Evolutionary conservation across 257 asterid species (phyloP).

Genomic region (Scutellaria minor): DNA sequence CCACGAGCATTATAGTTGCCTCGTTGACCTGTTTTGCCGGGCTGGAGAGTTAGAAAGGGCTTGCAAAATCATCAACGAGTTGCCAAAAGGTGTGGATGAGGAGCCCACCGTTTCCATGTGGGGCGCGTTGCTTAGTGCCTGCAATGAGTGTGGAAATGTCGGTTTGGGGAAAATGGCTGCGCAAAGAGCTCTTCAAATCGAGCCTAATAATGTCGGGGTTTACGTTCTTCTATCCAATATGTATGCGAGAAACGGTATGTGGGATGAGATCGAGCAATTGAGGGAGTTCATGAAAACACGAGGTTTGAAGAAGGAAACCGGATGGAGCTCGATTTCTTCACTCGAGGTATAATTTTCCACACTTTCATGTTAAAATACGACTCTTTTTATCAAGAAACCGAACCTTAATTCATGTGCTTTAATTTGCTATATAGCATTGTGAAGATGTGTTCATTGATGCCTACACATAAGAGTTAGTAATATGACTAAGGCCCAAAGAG

Average conservation of each 20-base stretch:
- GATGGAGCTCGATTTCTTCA: slow-evolving; percentile 55
- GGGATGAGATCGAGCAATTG: slow-evolving; percentile 73
- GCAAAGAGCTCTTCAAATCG: slow-evolving; percentile 69
- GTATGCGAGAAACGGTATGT: slow-evolving; percentile 76
- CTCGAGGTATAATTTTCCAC: too few species aligned
- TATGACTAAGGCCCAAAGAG: too few species aligned
- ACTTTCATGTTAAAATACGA: too few species aligned
- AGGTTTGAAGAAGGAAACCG: slow-evolving; percentile 76
- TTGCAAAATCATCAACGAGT: slow-evolving; percentile 51
- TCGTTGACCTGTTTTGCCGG: slow-evolving; percentile 81
- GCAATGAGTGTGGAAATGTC: slow-evolving; percentile 74
- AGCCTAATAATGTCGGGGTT: slow-evolving; percentile 73
- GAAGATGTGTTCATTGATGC: too few species aligned
- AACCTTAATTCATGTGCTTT: too few species aligned
- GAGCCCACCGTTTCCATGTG: slow-evolving; percentile 59
- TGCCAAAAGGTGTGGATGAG: slow-evolving; percentile 42
- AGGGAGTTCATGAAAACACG: slow-evolving; percentile 62
- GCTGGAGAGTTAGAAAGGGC: slow-evolving; percentile 85
- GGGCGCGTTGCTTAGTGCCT: slow-evolving; percentile 84
- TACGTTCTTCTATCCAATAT: slow-evolving; percentile 71
- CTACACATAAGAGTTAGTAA: too few species aligned
- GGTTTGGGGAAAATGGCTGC: slow-evolving; percentile 75
- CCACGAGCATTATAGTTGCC: slow-evolving; percentile 82
- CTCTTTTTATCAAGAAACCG: too few species aligned
- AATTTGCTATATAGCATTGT: too few species aligned